phyloP scores from a whole-genome alignment of 371 early-diverging fungal genomes.

The Thermomucor indicae-seudaticae region DNA sequence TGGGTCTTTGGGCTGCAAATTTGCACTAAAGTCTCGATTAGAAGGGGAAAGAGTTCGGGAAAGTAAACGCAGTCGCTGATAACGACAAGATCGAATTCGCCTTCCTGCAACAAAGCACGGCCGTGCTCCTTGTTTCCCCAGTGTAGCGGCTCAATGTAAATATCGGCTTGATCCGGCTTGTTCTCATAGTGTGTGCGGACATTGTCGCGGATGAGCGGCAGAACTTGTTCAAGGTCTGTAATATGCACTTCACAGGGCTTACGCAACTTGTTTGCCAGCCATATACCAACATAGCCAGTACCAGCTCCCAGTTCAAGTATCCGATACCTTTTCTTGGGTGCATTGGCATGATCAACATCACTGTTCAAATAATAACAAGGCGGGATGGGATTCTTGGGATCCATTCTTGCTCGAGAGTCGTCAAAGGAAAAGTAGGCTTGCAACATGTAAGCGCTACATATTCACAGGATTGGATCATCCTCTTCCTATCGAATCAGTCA shows the following conservation, averaged over 20 bases:
- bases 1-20: constrained; percentile 34
- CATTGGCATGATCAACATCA: background rate
- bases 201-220: constrained; percentile 50
- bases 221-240: constrained; percentile 54
- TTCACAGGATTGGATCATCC: background rate
- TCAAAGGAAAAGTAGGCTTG: constrained; percentile 32
- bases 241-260: constrained; percentile 36
- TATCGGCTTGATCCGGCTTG: constrained; percentile 3
- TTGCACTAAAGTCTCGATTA: constrained; percentile 41
- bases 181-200: constrained; percentile 16
- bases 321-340: constrained; percentile 17
- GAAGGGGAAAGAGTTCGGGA: constrained; percentile 49
- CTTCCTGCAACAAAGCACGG: constrained; percentile 13
- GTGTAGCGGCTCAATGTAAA: constrained; percentile 40
- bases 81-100: constrained; percentile 43
- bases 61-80: constrained; percentile 59
- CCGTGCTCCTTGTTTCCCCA: constrained; percentile 52
- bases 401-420: constrained; percentile 2
- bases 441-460: constrained; percentile 37
- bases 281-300: constrained; percentile 57
- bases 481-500: background rate
- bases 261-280: constrained; percentile 40
- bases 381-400: constrained; percentile 31
- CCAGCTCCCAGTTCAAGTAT: constrained; percentile 53
- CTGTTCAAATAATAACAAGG: background rate